A percentile compares a stretch with the other conserved stretches of the same genome.
Evolutionary conservation across 208 protist species (phyloP).

Genomic region (Strigomonas culicis): DNA sequence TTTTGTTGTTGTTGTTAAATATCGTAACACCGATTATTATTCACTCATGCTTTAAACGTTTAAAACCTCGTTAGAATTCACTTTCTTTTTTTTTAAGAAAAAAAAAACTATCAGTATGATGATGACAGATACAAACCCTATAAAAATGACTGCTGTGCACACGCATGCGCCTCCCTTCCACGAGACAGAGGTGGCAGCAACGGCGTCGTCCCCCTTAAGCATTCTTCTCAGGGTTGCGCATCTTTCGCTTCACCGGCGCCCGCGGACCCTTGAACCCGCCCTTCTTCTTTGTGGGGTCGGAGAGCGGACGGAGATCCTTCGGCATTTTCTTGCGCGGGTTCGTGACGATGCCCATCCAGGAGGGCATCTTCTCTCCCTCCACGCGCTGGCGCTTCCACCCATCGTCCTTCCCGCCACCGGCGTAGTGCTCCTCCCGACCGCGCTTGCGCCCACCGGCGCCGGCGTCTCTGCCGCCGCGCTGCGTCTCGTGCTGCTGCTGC

Average conservation of each 20-base stretch:
- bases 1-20: too few species aligned
- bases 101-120: too few species aligned
- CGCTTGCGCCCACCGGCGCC: background rate
- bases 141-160: too few species aligned
- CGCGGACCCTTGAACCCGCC: conserved; percentile 35
- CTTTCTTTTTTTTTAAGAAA: too few species aligned
- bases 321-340: conserved; percentile 87
- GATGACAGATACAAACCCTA: too few species aligned
- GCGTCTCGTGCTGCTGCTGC: background rate
- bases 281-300: conserved; percentile 43
- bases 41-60: too few species aligned
- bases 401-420: background rate
- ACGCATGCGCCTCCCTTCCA: too few species aligned
- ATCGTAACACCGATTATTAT: too few species aligned
- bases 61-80: too few species aligned
- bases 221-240: conserved; percentile 81
- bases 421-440: background rate
- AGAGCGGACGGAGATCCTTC: conserved; percentile 69
- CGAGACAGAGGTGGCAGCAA: too few species aligned
- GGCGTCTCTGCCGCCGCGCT: background rate
- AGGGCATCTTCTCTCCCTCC: conserved; percentile 10
- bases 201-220: too few species aligned
- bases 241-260: conserved; percentile 67
- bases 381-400: conserved; percentile 8
- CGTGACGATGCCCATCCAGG: conserved; percentile 83